Base-by-base conservation (phyloP, 768 basidiomycete species). In the Chlorophyllum brunneum region DNA sequence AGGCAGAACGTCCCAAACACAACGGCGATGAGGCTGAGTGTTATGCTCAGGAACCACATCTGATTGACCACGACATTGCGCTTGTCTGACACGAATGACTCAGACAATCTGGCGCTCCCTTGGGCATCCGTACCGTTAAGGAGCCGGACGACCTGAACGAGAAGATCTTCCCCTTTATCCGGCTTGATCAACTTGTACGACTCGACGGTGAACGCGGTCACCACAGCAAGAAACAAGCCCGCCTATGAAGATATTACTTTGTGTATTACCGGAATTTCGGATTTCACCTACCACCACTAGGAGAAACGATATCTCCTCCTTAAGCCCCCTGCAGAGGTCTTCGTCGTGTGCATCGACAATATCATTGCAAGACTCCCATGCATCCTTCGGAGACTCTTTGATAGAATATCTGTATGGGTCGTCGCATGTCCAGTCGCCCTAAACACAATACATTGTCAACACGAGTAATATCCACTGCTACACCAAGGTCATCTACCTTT, bases 31-130 rank as follows among this genome's bases (percentile, higher is more conserved):
- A 51, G 50, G 39, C 50, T 51, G 5, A 51, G 22, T 18, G 50
- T 42, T 31, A 51, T 42, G 40, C 50, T 51, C 18, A 51, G 31
- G 22, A 51, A 51, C 50, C 50, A 51, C 15, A 51, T 16, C n/a
- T 42, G 42, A 30, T 51, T 51, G 27, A 51, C 47, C 6, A 39
- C 37, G 26, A 48, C 29, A 13, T 39, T 24, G 8, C 27, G 36
- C 2, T 48, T 39, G 18, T 26, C 15, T 4, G 47, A 36, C 8
- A 11, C 26, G 16, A 48, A 48, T n/a, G n/a, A 9, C 2, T 16
- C 15, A 18, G n/a, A n/a, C n/a, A 36, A 11, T 36, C 16, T 36
- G 34, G 13, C 34, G 11, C 34, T 48, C 29, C 47, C 47, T 29
- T 23, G 47, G 13, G 36, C 30, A 16, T 26, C 41, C 4, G 42